Conservation (phyloP, 1,139 yeast genomes). For the Pichia sp. region DNA sequence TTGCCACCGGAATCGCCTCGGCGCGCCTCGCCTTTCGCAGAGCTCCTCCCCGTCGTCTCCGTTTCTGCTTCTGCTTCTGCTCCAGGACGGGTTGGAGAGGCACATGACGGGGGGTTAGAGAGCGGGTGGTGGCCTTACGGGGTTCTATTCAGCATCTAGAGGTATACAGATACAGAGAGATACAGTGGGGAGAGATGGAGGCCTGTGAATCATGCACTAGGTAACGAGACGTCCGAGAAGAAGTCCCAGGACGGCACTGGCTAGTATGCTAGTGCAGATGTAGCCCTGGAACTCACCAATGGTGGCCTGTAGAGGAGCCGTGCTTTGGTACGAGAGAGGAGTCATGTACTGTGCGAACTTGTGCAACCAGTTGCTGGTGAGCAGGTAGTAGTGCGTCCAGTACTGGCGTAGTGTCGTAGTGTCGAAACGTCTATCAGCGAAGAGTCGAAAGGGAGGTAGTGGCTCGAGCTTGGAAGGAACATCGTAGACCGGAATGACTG, state of each 20-base stretch:
- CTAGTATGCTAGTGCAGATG: slow-evolving; percentile 1
- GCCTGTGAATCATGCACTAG: not conserved
- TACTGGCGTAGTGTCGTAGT: not conserved
- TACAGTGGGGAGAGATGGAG: no score
- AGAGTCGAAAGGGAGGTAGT: slow-evolving; percentile 3
- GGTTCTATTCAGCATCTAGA: no score
- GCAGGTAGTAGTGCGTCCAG: not conserved
- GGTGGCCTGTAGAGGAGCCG: slow-evolving; percentile 6
- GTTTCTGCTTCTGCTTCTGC: no score
- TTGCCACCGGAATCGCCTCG: slow-evolving; percentile 2
- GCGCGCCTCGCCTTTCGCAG: not conserved
- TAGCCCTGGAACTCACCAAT: slow-evolving; percentile 10
- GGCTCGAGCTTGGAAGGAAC: not conserved
- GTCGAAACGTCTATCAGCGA: not conserved
- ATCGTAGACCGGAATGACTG: not conserved
- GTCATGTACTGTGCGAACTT: slow-evolving; percentile 1
- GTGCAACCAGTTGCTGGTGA: not conserved
- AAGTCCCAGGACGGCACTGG: slow-evolving; percentile 3
- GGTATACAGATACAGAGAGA: not conserved
- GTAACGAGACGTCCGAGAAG: slow-evolving; percentile 1
- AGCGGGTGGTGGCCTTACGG: no score
- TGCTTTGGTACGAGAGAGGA: slow-evolving; percentile 3
- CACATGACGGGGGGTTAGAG: no score
- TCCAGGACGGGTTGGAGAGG: no score
- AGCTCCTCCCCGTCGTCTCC: no score